Evolutionary conservation across 1,284 basidiomycete species (phyloP).

Genomic region (Serendipita sp.): DNA sequence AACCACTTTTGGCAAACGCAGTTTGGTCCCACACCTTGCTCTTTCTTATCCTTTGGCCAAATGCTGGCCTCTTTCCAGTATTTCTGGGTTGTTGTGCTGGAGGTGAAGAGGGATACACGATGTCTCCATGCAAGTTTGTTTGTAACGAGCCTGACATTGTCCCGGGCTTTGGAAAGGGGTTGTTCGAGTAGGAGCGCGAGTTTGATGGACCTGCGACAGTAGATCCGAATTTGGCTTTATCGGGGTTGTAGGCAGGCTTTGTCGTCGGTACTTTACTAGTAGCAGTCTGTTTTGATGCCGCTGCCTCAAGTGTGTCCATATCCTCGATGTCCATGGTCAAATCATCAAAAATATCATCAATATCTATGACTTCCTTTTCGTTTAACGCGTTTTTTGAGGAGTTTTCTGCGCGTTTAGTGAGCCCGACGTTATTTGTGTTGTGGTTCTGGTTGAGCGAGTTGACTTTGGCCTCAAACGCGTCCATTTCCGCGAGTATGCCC

Average conservation of each 20-base stretch:
- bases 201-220: constrained; percentile 11
- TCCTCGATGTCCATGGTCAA: background rate
- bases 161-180: background rate
- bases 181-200: constrained; percentile 17
- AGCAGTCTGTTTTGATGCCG: constrained; percentile 6
- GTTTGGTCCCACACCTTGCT: constrained; percentile 81
- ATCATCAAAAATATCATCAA: background rate
- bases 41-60: constrained; percentile 41
- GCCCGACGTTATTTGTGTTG: constrained; percentile 9
- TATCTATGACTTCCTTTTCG: constrained; percentile 15
- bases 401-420: constrained; percentile 20
- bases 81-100: constrained; percentile 6
- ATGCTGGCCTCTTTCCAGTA: constrained; percentile 15
- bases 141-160: constrained; percentile 13
- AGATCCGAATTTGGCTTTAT: constrained; percentile 37
- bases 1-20: constrained; percentile 62
- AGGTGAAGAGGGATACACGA: background rate
- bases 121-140: constrained; percentile 6
- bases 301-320: constrained; percentile 1
- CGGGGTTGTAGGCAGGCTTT: constrained; percentile 25
- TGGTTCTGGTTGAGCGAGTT: background rate
- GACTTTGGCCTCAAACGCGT: constrained; percentile 20
- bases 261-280: constrained; percentile 37
- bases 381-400: constrained; percentile 9
- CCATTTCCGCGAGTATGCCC: constrained; percentile 35